These are phyloP conservation scores for Dovyalis caffra DNA, from an alignment of 345 rosid species.

Conservation along the genomic window DNA sequence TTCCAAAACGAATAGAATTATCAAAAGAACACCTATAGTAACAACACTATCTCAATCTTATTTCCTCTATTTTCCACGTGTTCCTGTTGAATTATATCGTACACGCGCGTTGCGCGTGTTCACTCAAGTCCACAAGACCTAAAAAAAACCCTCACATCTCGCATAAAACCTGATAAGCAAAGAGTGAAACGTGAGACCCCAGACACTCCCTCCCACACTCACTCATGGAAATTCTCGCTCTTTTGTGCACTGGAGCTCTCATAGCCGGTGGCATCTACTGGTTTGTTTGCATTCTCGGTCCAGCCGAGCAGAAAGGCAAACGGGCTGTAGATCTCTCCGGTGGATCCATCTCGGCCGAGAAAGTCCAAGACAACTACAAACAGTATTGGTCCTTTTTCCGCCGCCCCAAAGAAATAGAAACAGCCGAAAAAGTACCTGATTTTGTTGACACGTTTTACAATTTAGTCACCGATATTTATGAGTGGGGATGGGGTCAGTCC, in stretches of 20 bases:
- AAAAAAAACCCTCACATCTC: not conserved
- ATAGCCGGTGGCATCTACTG: slow-evolving; percentile 75
- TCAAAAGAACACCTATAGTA: no score
- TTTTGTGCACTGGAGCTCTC: slow-evolving; percentile 68
- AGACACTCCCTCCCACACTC: not conserved
- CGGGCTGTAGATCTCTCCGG: slow-evolving; percentile 77
- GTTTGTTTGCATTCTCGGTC: slow-evolving; percentile 85
- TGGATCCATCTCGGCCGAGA: slow-evolving; percentile 87
- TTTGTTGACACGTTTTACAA: slow-evolving; percentile 95
- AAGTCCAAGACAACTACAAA: slow-evolving; percentile 70
- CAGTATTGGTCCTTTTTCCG: slow-evolving; percentile 88
- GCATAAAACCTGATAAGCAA: not conserved
- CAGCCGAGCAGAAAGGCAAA: slow-evolving; percentile 78
- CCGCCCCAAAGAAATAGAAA: slow-evolving; percentile 81
- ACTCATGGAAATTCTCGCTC: slow-evolving; percentile 54
- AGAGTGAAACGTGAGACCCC: not conserved
- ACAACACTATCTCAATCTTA: no score
- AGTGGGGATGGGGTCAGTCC: slow-evolving; percentile 99
- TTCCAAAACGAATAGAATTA: no score
- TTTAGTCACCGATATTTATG: slow-evolving; percentile 91
- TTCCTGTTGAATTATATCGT: not conserved
- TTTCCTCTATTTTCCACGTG: not conserved
- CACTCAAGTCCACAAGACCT: not conserved
- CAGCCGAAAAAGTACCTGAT: slow-evolving; percentile 77
- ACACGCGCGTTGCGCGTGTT: slow-evolving; percentile 7